Evolutionary conservation across 2,329 filamentous ascomycete species (phyloP).

Genomic region (Ceratocystis papillata): DNA sequence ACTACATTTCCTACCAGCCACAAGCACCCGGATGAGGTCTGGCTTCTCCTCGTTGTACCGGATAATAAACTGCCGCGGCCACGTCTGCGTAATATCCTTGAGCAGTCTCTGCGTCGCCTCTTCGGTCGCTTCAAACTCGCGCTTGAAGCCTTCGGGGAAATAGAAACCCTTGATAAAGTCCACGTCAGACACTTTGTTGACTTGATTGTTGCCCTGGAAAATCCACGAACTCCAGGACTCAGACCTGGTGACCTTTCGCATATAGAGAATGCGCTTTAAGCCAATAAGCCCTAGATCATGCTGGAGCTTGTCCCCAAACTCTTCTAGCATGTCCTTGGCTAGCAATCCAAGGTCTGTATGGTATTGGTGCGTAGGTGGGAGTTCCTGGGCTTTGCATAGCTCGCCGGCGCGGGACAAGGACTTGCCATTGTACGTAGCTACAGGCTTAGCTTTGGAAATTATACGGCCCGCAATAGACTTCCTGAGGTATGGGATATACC

Average conservation of each 20-base stretch:
- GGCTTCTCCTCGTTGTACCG: slow-evolving; percentile 9
- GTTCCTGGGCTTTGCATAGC: neutral
- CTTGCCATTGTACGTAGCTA: neutral
- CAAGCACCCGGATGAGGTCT: slow-evolving; percentile 1
- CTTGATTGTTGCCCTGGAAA: slow-evolving; percentile 11
- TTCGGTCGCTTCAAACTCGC: slow-evolving; percentile 8
- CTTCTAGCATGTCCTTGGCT: slow-evolving; percentile 12
- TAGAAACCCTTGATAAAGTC: slow-evolving; percentile 3
- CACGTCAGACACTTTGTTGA: neutral
- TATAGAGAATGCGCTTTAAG: neutral
- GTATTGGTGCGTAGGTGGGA: neutral
- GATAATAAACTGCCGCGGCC: slow-evolving; percentile 10
- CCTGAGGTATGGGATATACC: slow-evolving; percentile 3
- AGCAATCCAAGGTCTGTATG: neutral
- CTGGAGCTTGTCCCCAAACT: slow-evolving; percentile 2
- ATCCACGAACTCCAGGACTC: slow-evolving; percentile 10
- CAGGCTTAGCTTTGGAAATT: slow-evolving; percentile 12
- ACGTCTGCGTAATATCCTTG: slow-evolving; percentile 8
- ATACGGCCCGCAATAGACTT: slow-evolving; percentile 3
- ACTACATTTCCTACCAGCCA: slow-evolving; percentile 8
- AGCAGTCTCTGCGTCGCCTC: slow-evolving; percentile 6
- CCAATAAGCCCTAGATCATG: slow-evolving; percentile 9
- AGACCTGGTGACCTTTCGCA: neutral
- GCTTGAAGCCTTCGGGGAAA: slow-evolving; percentile 6
- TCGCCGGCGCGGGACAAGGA: slow-evolving; percentile 1